These are phyloP conservation scores for Ruellia speciosa DNA, from an alignment of 305 asterid genomes.

Conservation along the genomic window DNA sequence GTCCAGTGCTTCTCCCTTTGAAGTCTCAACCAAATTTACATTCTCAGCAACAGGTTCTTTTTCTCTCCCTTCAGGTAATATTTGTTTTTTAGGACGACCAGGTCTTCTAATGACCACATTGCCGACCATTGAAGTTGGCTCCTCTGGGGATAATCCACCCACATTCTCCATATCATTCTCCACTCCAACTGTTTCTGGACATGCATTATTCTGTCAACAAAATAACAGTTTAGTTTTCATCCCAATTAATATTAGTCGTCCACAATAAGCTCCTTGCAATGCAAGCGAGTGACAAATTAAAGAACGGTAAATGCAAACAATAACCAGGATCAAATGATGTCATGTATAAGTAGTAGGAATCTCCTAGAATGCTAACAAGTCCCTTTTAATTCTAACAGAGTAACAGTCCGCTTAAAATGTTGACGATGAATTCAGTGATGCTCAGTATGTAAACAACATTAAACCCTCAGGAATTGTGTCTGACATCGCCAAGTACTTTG, in stretches of 20 bases:
- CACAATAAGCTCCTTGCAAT: neutral
- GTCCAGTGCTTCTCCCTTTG: slow-evolving; percentile 11
- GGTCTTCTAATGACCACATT: slow-evolving; percentile 20
- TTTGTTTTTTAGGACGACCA: slow-evolving; percentile 14
- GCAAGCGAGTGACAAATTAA: neutral
- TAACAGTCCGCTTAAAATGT: neutral
- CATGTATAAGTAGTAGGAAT: no score
- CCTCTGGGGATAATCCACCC: neutral
- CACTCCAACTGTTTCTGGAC: neutral
- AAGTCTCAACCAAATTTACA: slow-evolving; percentile 10
- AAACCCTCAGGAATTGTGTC: no score
- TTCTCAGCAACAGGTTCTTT: slow-evolving; percentile 3
- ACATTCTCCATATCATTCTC: neutral
- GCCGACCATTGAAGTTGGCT: neutral
- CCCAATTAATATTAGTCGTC: neutral
- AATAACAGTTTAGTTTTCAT: neutral
- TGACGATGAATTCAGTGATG: no score
- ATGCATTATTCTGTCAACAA: slow-evolving; percentile 15
- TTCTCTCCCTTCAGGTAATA: neutral
- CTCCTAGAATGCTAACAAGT: neutral
- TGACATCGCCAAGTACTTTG: no score
- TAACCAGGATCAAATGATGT: neutral
- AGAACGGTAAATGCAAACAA: no score
- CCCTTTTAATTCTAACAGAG: neutral
- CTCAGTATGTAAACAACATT: no score